phyloP scores from a whole-genome alignment of 371 early-diverging fungal species.

The Cokeromyces recurvatus region DNA sequence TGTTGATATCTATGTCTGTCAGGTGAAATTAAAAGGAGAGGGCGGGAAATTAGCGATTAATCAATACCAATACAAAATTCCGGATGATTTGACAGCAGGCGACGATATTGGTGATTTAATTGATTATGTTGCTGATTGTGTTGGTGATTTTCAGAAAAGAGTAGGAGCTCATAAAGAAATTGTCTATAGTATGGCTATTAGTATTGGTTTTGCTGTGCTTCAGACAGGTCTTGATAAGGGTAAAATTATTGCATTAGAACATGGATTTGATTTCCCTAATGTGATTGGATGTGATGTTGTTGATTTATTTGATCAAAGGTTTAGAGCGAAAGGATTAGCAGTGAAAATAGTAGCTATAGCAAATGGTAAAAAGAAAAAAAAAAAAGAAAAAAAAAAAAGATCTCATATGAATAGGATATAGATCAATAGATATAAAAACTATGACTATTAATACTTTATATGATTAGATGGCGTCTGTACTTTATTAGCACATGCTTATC shows the following conservation, averaged over 20 bases:
- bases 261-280: conserved; percentile 43
- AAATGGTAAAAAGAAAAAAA: too few relatives aligned
- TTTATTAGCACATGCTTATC: conserved; percentile 84
- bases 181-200: conserved; percentile 35
- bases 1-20: conserved; percentile 50
- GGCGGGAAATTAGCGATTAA: conserved; percentile 44
- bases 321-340: conserved; percentile 37
- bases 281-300: conserved; percentile 39
- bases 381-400: too few relatives aligned
- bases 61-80: conserved; percentile 71
- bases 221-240: conserved; percentile 42
- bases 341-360: conserved; percentile 47
- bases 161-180: conserved; percentile 18
- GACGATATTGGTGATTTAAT: conserved; percentile 32
- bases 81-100: conserved; percentile 72
- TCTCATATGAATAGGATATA: too few relatives aligned
- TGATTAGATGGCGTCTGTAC: conserved; percentile 95
- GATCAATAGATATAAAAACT: too few relatives aligned
- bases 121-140: conserved; percentile 45
- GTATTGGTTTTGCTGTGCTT: conserved; percentile 40
- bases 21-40: conserved; percentile 45
- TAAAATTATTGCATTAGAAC: conserved; percentile 34
- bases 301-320: conserved; percentile 29
- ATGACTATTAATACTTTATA: too few relatives aligned
- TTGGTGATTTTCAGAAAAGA: conserved; percentile 36